phyloP scores from a whole-genome alignment of 495 filamentous ascomycete genomes.

The Astrothelium macrocarpum region DNA sequence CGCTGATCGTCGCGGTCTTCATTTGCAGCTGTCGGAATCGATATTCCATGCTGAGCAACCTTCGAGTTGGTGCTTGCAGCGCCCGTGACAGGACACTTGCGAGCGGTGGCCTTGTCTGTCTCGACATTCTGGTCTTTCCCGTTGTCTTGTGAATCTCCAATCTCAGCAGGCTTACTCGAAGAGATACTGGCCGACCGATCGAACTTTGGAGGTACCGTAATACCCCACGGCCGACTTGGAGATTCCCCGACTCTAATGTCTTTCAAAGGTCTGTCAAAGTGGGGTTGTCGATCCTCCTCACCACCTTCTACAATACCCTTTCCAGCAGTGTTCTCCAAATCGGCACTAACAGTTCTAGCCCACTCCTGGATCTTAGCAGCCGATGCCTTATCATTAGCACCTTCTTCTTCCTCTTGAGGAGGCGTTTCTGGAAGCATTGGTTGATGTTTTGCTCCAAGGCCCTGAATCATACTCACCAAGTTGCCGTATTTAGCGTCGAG shows the following conservation, averaged over 20 bases:
- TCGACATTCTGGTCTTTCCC: neutral
- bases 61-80: constrained; percentile 31
- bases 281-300: constrained; percentile 44
- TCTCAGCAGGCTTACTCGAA: constrained; percentile 18
- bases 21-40: neutral
- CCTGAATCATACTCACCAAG: constrained; percentile 82
- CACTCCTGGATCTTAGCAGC: constrained; percentile 65
- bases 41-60: constrained; percentile 13
- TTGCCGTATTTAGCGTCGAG: constrained; percentile 87
- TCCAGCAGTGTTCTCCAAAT: constrained; percentile 27
- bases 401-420: constrained; percentile 35
- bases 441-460: constrained; percentile 72
- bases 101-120: neutral
- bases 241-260: constrained; percentile 83
- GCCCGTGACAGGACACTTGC: neutral
- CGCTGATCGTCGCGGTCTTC: neutral
- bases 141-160: neutral
- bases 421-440: constrained; percentile 60
- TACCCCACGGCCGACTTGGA: constrained; percentile 84
- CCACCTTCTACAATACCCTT: constrained; percentile 28
- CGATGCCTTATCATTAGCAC: constrained; percentile 36
- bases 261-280: constrained; percentile 71
- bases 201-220: constrained; percentile 57
- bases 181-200: constrained; percentile 31
- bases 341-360: constrained; percentile 56